Evolutionary conservation across 2,329 filamentous ascomycete genomes (phyloP).

Genomic region (Thelonectria blattea): DNA sequence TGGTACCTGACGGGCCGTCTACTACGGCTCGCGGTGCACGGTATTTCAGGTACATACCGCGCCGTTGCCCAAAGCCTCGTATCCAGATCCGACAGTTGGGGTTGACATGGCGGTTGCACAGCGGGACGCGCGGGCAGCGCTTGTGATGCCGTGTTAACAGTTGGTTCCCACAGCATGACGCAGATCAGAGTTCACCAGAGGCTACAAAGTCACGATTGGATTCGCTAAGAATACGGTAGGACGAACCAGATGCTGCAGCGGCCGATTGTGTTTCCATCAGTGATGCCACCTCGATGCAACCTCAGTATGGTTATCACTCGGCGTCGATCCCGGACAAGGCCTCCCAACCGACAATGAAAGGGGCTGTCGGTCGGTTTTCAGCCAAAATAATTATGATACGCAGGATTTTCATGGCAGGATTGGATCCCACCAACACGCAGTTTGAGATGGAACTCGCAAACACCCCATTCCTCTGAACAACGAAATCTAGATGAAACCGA

Average conservation of each 20-base stretch:
- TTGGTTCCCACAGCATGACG: constrained; percentile 4
- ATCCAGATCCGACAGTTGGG: neutral
- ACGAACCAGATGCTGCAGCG: neutral
- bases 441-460: neutral
- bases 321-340: neutral
- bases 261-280: neutral
- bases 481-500: constrained; percentile 24
- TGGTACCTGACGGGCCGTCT: neutral
- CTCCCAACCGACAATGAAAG: neutral
- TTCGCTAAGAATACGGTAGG: neutral
- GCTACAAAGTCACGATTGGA: neutral
- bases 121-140: constrained; percentile 5
- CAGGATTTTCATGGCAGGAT: neutral
- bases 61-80: neutral
- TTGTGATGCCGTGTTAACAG: neutral
- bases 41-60: no score
- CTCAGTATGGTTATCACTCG: neutral
- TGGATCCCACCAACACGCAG: neutral
- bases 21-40: no score
- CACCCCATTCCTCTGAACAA: constrained; percentile 4
- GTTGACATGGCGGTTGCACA: neutral
- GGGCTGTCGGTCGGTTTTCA: neutral
- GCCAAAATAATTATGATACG: neutral
- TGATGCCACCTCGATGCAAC: neutral
- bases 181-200: constrained; percentile 3